Evolutionary conservation across 2,329 filamentous ascomycete genomes (phyloP).

Genomic region (Dothistroma septosporum): DNA sequence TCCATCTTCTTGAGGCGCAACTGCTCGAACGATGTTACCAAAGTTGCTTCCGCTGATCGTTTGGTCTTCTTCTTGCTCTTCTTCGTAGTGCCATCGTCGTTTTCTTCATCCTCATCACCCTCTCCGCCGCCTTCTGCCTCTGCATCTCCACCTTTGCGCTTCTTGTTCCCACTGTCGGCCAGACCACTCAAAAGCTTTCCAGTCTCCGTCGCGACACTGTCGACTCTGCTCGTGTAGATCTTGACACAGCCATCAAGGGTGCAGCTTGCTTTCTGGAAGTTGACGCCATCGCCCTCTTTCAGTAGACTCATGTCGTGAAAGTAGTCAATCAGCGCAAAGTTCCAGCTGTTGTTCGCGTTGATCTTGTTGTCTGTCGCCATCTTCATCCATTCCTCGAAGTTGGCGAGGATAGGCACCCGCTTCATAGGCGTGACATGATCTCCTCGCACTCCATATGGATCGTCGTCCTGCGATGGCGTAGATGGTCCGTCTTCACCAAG

Average conservation of each 20-base stretch:
- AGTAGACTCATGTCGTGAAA: slow-evolving; percentile 98
- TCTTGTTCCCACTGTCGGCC: slow-evolving; percentile 73
- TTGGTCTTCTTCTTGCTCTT: slow-evolving; percentile 67
- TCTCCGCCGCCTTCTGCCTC: slow-evolving; percentile 57
- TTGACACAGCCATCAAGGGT: slow-evolving; percentile 97
- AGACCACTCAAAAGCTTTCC: slow-evolving; percentile 90
- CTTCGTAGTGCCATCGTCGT: slow-evolving; percentile 51
- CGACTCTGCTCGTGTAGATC: slow-evolving; percentile 96
- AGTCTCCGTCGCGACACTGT: slow-evolving; percentile 96
- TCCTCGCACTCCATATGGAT: slow-evolving; percentile 57
- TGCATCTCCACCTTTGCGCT: slow-evolving; percentile 52
- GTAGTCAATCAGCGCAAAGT: slow-evolving; percentile 99
- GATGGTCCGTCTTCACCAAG: slow-evolving; percentile 43
- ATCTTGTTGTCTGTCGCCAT: slow-evolving; percentile 98
- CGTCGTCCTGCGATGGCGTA: slow-evolving; percentile 53
- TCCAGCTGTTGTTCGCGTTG: slow-evolving; percentile 97
- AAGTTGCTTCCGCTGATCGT: slow-evolving; percentile 82
- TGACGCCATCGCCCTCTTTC: slow-evolving; percentile 93
- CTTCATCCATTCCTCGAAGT: slow-evolving; percentile 99
- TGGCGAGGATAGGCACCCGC: slow-evolving; percentile 88
- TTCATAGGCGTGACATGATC: slow-evolving; percentile 90
- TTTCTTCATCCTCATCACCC: slow-evolving; percentile 60
- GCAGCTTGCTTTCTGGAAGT: slow-evolving; percentile 97
- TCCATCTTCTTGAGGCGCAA: slow-evolving; percentile 96
- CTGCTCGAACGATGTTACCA: slow-evolving; percentile 81